phyloP scores from a whole-genome alignment of 2,329 filamentous ascomycete species.

The Penicillium nordicum region DNA sequence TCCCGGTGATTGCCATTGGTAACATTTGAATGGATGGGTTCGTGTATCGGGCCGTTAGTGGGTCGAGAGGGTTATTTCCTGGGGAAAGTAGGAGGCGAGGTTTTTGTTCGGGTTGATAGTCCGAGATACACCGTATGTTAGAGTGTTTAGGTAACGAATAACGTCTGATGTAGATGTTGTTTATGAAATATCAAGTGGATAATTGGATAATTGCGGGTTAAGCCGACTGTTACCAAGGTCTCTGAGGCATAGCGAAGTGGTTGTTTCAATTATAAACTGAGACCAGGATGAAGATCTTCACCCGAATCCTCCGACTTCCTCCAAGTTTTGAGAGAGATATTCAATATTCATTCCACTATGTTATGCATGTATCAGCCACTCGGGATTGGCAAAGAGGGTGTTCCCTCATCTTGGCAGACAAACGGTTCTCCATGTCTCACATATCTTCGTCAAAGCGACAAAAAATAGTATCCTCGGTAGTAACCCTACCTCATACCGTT shows the following conservation, averaged over 20 bases:
- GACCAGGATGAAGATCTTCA: neutral
- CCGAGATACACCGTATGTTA: neutral
- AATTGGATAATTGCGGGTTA: neutral
- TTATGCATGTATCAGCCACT: neutral
- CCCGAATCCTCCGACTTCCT: neutral
- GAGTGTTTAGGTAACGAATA: neutral
- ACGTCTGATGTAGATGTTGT: neutral
- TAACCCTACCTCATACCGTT: neutral
- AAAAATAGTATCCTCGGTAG: neutral
- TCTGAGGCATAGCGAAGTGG: neutral
- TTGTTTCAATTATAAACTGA: neutral
- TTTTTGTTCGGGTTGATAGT: neutral
- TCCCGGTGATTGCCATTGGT: too few species aligned
- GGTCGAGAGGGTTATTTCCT: neutral
- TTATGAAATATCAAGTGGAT: neutral
- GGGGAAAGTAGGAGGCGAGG: neutral
- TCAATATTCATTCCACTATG: neutral
- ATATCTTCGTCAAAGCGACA: neutral
- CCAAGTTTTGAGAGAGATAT: neutral
- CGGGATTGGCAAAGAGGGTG: neutral
- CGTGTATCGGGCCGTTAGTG: neutral
- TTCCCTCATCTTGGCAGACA: neutral
- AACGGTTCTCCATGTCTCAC: neutral
- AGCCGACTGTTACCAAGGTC: neutral
- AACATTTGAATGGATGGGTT: neutral